phyloP scores from a whole-genome alignment of 148 eudicot species.

The Cornus kousa region DNA sequence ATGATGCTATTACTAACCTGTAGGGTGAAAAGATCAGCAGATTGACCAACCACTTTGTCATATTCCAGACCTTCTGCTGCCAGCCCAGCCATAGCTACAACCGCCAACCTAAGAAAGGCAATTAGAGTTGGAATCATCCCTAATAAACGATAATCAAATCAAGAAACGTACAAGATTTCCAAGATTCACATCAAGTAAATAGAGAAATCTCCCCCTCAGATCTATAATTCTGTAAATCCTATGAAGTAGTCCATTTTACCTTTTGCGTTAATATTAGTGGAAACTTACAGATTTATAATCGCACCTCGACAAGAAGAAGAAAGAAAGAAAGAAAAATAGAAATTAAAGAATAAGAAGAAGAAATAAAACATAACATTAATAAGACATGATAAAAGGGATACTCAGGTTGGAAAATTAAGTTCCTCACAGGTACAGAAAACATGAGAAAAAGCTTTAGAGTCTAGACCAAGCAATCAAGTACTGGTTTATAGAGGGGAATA shows the following conservation, averaged over 20 bases:
- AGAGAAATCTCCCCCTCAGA: background rate
- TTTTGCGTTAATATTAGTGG: background rate
- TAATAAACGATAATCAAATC: background rate
- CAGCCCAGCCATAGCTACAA: slow-evolving; percentile 93
- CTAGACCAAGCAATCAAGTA: too few relatives aligned
- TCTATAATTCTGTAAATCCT: background rate
- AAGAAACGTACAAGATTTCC: background rate
- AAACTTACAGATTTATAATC: background rate
- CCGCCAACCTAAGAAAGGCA: slow-evolving; percentile 62
- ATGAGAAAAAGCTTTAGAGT: too few relatives aligned
- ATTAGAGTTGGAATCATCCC: background rate
- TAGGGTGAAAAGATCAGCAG: slow-evolving; percentile 93
- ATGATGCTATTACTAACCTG: slow-evolving; percentile 48
- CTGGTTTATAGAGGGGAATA: too few relatives aligned
- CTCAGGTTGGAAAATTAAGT: background rate
- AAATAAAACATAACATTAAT: too few relatives aligned
- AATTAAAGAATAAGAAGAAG: too few relatives aligned
- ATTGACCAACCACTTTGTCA: slow-evolving; percentile 94
- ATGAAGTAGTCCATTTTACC: background rate
- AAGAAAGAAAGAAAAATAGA: too few relatives aligned
- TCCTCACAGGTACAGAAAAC: too few relatives aligned
- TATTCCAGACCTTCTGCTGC: slow-evolving; percentile 94
- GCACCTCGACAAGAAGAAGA: background rate
- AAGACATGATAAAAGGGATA: background rate
- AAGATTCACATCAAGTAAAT: background rate